Evolutionary conservation across 306 rosid genomes (phyloP).

Genomic region (Macrotyloma uniflorum): DNA sequence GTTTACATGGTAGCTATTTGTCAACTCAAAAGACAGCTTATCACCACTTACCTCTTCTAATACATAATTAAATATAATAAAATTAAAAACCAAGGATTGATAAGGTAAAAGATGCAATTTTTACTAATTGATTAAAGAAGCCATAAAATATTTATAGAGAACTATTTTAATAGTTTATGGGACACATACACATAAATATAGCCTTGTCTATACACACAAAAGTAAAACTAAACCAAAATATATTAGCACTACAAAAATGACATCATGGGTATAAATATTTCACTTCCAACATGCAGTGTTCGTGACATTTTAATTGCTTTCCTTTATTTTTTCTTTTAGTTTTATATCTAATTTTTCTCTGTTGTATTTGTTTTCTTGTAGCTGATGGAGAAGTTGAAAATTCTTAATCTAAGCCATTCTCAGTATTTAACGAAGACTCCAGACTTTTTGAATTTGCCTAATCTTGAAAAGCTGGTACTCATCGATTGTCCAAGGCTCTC

Average conservation of each 20-base stretch:
- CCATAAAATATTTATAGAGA: too few relatives aligned
- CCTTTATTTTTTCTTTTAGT: neutral
- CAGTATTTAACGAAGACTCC: slow-evolving; percentile 31
- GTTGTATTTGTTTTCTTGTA: neutral
- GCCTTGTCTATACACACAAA: neutral
- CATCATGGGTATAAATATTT: too few relatives aligned
- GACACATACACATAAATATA: too few relatives aligned
- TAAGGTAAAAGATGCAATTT: too few relatives aligned
- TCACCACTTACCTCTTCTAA: too few relatives aligned
- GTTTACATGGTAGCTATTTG: too few relatives aligned
- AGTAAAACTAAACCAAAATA: neutral
- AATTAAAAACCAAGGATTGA: too few relatives aligned
- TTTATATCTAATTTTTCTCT: neutral
- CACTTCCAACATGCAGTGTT: neutral
- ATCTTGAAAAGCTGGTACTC: slow-evolving; percentile 38
- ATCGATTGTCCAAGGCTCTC: slow-evolving; percentile 35
- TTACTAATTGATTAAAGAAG: too few relatives aligned
- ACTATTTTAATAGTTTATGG: too few relatives aligned
- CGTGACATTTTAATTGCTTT: neutral
- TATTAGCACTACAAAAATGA: neutral
- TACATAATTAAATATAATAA: too few relatives aligned
- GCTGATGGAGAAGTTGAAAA: slow-evolving; percentile 33
- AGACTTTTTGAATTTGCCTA: slow-evolving; percentile 41
- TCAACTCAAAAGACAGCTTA: too few relatives aligned
- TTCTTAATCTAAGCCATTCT: slow-evolving; percentile 47